Base-by-base conservation (phyloP, 1,284 basidiomycete genomes). In the Rhodotorula sp. region DNA sequence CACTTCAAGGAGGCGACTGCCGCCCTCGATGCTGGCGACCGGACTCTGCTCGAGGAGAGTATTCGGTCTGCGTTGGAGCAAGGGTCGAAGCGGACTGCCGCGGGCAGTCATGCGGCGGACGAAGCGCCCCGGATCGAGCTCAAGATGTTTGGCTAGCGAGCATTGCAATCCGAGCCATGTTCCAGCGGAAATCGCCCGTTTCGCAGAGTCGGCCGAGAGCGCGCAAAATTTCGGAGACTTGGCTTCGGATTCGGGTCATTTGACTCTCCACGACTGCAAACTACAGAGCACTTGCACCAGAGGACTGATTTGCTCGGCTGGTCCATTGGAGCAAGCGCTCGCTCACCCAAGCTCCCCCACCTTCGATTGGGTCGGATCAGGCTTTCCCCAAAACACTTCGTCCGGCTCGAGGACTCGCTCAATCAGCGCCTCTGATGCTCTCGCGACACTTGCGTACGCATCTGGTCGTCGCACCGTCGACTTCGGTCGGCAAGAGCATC, bases 401-500 rank as follows among this genome's bases (percentile, higher is more conserved):
- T 20, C 43, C 16, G n/a, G 16, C 20, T 20, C 16, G 26, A 20
- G 31, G 3, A 5, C 63, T 4, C 34, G 15, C 15, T 8, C 34
- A 34, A 1, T 8, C 43, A 43, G 43, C 54, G 43, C 10, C 2
- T 20, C 29, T 12, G 34, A 71, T 71, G 83, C 82, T 96, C 29
- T 87, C 90, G 84, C 89, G 87, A 77, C 86, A 93, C 79, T 85
- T 96, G 58, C 87, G 92, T 29, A 84, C 93, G 49, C 91, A 93
- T 81, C 91, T 95, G 80, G 84, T 97, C 65, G 95, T 96, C 79
- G 94, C 94, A 3, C 90, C 91, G 7, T 93, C 92, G 81, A 95
- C 93, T 3, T 89, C 92, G 81, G 92, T 97, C 59, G 94, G 94
- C 43, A 97, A 97, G 83, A 96, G 93, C 0, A 85, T 97, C 71